Evolutionary conservation across 2,329 filamentous ascomycete species (phyloP).

Genomic region (Aspergillus oerlinghausenensis): DNA sequence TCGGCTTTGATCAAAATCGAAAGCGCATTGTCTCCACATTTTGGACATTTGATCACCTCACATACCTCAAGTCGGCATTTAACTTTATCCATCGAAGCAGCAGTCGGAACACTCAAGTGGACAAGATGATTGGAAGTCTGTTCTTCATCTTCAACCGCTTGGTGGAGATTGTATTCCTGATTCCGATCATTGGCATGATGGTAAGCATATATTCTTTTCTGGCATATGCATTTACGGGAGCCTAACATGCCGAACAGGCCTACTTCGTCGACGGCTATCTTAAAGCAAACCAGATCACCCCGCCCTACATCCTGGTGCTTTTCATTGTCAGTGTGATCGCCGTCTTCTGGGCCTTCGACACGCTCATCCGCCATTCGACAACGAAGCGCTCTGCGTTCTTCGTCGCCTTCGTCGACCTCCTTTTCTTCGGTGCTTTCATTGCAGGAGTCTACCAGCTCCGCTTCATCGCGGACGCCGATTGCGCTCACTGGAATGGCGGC

Average conservation of each 20-base stretch:
- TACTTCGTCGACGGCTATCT: constrained; percentile 60
- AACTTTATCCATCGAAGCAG: background rate
- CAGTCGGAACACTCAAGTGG: constrained; percentile 4
- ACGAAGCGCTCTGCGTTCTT: constrained; percentile 56
- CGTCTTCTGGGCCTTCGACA: constrained; percentile 58
- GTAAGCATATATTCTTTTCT: constrained; percentile 27
- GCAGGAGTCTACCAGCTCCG: constrained; percentile 57
- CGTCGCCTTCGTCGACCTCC: constrained; percentile 58
- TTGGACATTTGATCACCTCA: background rate
- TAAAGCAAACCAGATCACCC: constrained; percentile 54
- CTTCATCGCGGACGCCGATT: constrained; percentile 59
- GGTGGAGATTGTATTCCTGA: constrained; percentile 57
- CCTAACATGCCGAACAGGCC: constrained; percentile 30
- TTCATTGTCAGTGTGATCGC: constrained; percentile 62
- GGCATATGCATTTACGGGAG: background rate
- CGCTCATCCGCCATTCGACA: constrained; percentile 55
- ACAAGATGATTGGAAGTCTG: constrained; percentile 49
- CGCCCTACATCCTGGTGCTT: constrained; percentile 56
- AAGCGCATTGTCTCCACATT: background rate
- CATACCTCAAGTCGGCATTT: constrained; percentile 1
- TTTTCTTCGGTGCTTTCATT: constrained; percentile 61
- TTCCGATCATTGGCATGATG: constrained; percentile 61
- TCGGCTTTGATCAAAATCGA: background rate
- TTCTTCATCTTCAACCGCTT: constrained; percentile 60
- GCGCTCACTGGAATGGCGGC: constrained; percentile 54